Conservation (phyloP, 2,329 filamentous ascomycete species). For the Trichoderma lentiforme region DNA sequence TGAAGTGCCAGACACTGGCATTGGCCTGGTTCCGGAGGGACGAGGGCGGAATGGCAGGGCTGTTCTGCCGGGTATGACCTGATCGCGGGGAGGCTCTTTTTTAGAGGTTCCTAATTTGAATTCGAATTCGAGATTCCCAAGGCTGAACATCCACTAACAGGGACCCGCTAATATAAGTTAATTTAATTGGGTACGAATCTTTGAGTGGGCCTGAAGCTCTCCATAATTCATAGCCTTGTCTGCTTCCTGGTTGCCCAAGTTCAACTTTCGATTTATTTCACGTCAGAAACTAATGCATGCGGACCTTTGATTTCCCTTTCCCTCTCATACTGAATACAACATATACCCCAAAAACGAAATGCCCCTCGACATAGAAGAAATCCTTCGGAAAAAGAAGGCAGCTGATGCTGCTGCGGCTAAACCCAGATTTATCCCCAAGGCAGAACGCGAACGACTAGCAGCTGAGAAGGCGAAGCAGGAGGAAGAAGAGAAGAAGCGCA, state of each 20-base stretch:
- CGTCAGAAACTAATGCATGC: not conserved
- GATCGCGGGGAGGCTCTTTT: constrained; percentile 3
- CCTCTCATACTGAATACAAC: not conserved
- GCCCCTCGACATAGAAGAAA: constrained; percentile 75
- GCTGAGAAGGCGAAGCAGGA: constrained; percentile 74
- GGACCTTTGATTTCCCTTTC: not conserved
- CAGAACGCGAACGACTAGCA: constrained; percentile 75
- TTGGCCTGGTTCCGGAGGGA: not conserved
- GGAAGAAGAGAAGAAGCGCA: constrained; percentile 54
- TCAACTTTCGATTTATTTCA: not conserved
- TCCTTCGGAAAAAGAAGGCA: constrained; percentile 80
- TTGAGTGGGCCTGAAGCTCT: not conserved
- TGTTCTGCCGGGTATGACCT: not conserved
- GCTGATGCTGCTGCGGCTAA: constrained; percentile 81
- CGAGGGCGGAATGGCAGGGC: not conserved
- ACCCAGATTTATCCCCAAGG: constrained; percentile 83
- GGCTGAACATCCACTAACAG: constrained; percentile 19
- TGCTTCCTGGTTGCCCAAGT: not conserved
- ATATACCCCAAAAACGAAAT: constrained; percentile 22
- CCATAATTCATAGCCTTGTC: constrained; percentile 20
- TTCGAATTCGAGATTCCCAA: constrained; percentile 17
- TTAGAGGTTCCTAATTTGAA: not conserved
- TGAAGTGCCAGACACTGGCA: constrained; percentile 1
- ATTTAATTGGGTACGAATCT: not conserved
- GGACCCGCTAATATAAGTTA: not conserved